Conservation (phyloP, 2,329 filamentous ascomycete species). For the Pestalotiopsis sp. region DNA sequence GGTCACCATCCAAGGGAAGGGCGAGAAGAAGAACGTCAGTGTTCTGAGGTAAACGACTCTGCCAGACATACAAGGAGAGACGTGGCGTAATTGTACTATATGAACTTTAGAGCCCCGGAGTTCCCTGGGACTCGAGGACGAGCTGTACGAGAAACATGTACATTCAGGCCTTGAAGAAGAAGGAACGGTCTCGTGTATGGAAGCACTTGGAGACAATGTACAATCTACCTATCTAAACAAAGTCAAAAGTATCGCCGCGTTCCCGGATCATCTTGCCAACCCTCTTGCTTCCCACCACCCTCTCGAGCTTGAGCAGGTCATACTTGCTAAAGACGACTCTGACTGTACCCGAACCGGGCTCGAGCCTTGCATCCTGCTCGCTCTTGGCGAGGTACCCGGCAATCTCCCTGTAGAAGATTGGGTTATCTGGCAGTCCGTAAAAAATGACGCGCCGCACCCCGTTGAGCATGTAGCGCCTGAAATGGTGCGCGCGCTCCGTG, state of each 20-base stretch:
- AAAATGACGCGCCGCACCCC: conserved; percentile 85
- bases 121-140: background rate
- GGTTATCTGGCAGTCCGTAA: conserved; percentile 90
- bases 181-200: background rate
- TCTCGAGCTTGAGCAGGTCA: conserved; percentile 86
- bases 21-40: conserved; percentile 7
- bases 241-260: conserved; percentile 90
- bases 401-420: conserved; percentile 77
- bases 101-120: background rate
- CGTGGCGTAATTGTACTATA: conserved; percentile 10
- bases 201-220: background rate
- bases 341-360: conserved; percentile 61
- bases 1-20: conserved; percentile 1
- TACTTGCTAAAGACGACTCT: conserved; percentile 80
- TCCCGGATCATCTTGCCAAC: conserved; percentile 84
- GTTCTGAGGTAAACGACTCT: conserved; percentile 1
- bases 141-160: conserved; percentile 14
- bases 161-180: background rate
- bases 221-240: conserved; percentile 59
- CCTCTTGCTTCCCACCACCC: conserved; percentile 80
- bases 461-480: conserved; percentile 80
- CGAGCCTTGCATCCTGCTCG: conserved; percentile 56
- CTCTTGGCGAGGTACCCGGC: conserved; percentile 66
- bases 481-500: conserved; percentile 95
- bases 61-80: background rate